Percentiles rank a stretch among this genome's conserved stretches.
Evolutionary conservation across 768 basidiomycete genomes (phyloP).

Genomic region (Lactifluus hygrophoroides): DNA sequence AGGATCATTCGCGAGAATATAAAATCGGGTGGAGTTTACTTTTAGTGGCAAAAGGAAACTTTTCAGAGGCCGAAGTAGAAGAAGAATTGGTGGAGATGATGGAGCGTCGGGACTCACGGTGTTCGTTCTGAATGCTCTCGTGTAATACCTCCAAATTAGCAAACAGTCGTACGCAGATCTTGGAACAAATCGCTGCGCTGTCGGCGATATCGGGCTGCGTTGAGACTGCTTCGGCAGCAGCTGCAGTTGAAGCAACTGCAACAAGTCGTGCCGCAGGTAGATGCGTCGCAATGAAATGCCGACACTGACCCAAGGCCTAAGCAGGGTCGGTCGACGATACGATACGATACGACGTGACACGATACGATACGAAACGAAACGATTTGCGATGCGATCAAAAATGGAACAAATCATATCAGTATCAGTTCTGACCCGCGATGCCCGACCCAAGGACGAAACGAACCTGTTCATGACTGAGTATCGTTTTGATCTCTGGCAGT

Average conservation of each 20-base stretch:
- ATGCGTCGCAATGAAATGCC: slow-evolving; percentile 43
- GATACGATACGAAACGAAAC: no score
- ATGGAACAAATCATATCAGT: no score
- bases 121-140: slow-evolving; percentile 56
- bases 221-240: slow-evolving; percentile 46
- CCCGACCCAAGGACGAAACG: slow-evolving; percentile 8
- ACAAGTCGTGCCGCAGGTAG: slow-evolving; percentile 46
- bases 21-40: slow-evolving; percentile 70
- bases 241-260: slow-evolving; percentile 64
- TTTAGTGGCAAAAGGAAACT: neutral
- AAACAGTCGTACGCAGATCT: slow-evolving; percentile 50
- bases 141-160: slow-evolving; percentile 51
- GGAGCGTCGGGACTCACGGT: no score
- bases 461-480: slow-evolving; percentile 80
- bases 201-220: slow-evolving; percentile 35
- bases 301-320: slow-evolving; percentile 75
- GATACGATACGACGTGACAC: no score
- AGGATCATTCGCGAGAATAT: slow-evolving; percentile 39
- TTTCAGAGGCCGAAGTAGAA: neutral
- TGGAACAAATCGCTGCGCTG: slow-evolving; percentile 71
- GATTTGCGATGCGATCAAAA: neutral
- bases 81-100: no score
- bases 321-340: neutral
- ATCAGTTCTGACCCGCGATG: no score
- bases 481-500: slow-evolving; percentile 42